These are phyloP conservation scores for Nannizzia gypsea DNA, from an alignment of 2,329 filamentous ascomycete genomes.

Conservation along the genomic window DNA sequence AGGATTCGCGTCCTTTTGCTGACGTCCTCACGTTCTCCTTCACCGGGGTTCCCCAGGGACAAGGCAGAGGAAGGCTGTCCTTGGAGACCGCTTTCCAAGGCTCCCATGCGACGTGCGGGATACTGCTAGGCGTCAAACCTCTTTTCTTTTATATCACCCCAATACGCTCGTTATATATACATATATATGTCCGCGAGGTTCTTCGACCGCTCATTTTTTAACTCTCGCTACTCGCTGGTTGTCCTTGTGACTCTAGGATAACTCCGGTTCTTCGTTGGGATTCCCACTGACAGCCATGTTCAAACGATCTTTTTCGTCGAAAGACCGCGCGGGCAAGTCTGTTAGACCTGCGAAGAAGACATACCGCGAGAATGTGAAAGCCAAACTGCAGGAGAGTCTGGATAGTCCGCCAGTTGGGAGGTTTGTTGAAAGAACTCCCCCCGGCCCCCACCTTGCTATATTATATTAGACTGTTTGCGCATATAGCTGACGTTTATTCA, in stretches of 20 bases:
- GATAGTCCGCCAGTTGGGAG: conserved; percentile 45
- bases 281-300: conserved; percentile 55
- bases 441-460: neutral
- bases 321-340: conserved; percentile 80
- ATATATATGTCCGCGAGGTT: conserved; percentile 23
- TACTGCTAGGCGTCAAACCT: conserved; percentile 31
- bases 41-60: conserved; percentile 20
- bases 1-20: conserved; percentile 20
- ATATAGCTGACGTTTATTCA: neutral
- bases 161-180: conserved; percentile 26
- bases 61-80: conserved; percentile 22
- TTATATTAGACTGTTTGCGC: conserved; percentile 1
- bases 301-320: conserved; percentile 77
- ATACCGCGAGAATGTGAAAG: conserved; percentile 65
- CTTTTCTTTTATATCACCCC: conserved; percentile 22
- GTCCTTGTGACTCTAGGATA: conserved; percentile 26
- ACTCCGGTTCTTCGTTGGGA: conserved; percentile 23
- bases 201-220: conserved; percentile 19
- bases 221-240: conserved; percentile 20
- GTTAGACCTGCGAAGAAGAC: conserved; percentile 65
- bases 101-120: conserved; percentile 46
- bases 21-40: conserved; percentile 18
- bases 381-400: conserved; percentile 78
- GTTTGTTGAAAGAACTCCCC: conserved; percentile 32
- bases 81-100: conserved; percentile 41